Conservation (phyloP, 2,329 filamentous ascomycete genomes). For the Ceratocystis destructans region DNA sequence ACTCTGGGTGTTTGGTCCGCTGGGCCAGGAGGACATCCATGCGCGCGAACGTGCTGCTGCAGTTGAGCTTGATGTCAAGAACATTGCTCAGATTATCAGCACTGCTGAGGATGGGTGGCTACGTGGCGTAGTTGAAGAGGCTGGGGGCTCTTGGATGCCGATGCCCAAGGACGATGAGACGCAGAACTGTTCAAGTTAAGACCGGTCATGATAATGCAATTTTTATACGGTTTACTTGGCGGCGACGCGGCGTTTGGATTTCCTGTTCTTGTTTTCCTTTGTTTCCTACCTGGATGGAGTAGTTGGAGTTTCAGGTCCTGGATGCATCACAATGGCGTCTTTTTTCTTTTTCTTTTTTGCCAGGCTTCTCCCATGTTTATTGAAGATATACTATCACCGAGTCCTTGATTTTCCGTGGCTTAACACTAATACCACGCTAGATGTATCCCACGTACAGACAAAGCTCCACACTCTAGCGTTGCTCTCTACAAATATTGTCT, state of each 20-base stretch:
- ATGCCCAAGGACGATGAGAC: constrained; percentile 20
- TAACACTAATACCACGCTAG: not conserved
- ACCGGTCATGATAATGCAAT: not conserved
- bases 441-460: not conserved
- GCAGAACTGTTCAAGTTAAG: not conserved
- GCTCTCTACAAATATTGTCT: constrained; percentile 1
- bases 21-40: constrained; percentile 29
- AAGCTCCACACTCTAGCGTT: not conserved
- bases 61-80: constrained; percentile 9
- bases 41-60: constrained; percentile 26
- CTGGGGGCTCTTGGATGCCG: constrained; percentile 29
- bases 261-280: not conserved
- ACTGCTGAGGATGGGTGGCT: constrained; percentile 27
- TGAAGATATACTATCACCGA: not conserved
- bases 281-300: not conserved
- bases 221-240: too few relatives aligned
- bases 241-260: not conserved
- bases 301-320: not conserved
- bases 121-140: constrained; percentile 26
- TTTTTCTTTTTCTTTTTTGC: not conserved
- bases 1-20: constrained; percentile 33
- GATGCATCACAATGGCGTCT: not conserved
- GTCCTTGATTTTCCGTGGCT: not conserved
- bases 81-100: constrained; percentile 20
- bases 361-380: not conserved